Conservation (phyloP, 495 filamentous ascomycete genomes). For the Hypoxylon lienhwacheense region DNA sequence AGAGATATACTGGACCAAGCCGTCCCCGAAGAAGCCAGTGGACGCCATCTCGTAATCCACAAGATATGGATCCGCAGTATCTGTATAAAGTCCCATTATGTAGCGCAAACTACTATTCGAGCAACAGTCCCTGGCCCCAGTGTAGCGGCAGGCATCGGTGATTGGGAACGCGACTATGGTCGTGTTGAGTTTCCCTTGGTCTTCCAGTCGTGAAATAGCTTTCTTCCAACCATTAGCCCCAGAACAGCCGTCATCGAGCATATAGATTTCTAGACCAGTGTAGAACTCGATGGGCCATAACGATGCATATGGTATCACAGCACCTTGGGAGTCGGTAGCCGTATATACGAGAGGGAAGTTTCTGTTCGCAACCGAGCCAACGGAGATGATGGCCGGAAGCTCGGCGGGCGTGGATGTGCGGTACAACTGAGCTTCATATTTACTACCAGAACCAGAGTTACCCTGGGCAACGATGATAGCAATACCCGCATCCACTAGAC, state of each 20-base stretch:
- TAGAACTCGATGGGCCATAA: slow-evolving; percentile 29
- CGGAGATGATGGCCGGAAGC: slow-evolving; percentile 13
- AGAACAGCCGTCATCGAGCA: slow-evolving; percentile 20
- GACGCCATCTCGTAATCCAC: slow-evolving; percentile 24
- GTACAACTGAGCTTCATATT: slow-evolving; percentile 25
- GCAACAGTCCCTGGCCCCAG: slow-evolving; percentile 20
- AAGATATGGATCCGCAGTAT: slow-evolving; percentile 19
- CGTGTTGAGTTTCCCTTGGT: slow-evolving; percentile 20
- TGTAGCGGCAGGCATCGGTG: slow-evolving; percentile 15
- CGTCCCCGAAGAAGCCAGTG: slow-evolving; percentile 17
- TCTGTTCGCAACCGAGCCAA: slow-evolving; percentile 22
- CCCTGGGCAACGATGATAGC: slow-evolving; percentile 34
- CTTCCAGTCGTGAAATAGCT: slow-evolving; percentile 8
- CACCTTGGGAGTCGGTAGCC: slow-evolving; percentile 26
- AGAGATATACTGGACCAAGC: slow-evolving; percentile 20
- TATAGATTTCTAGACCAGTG: slow-evolving; percentile 18
- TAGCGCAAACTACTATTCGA: slow-evolving; percentile 8
- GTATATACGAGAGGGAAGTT: slow-evolving; percentile 27
- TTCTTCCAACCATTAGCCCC: slow-evolving; percentile 18
- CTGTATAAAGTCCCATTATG: slow-evolving; percentile 22
- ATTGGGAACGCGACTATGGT: slow-evolving; percentile 34
- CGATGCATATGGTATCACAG: slow-evolving; percentile 29
- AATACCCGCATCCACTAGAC: slow-evolving; percentile 28
- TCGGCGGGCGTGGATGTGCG: slow-evolving; percentile 18
- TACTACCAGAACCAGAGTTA: slow-evolving; percentile 29